Evolutionary conservation across 2,329 filamentous ascomycete species (phyloP), one percentile per base, ranked within the genome.

Genomic region (Arthroderma sp.): DNA sequence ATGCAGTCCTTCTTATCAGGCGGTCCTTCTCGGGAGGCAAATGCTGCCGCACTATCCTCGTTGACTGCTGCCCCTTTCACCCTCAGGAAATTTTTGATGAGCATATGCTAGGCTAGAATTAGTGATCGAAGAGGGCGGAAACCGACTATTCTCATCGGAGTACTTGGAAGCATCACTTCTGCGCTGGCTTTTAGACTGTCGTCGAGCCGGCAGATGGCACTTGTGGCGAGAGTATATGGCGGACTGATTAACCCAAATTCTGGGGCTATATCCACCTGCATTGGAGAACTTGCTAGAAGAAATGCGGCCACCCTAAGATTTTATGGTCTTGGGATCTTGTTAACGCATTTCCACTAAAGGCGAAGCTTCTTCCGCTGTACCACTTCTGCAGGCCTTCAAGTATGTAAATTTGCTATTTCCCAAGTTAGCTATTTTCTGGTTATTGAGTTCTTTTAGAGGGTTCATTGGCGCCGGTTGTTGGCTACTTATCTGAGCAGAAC

Each of bases 41-140:
- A 38, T 2, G 38, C 45, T 4, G 47, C 47, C 2, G 41, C 39
- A 11, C 37, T 46, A 3, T 32, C 44, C 22, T 44, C 42, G 8
- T 40, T 34, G n/a, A 36, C 42, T 10, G 47, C 44, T 11, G 10
- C 47, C 6, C 30, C 46, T 8, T 49, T 49, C 34, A 49, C 47
- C 28, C 47, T 49, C 29, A 41, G 47, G 29, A 44, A 49, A 29
- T 49, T 49, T 33, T 29, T 49, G 29, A 49, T 42, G 27, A 37
- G 29, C 8, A 37, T 47, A 2, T 22, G 10, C 11, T 49, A 44
- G 47, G 47, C 47, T 1, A 46, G 40, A 31, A 36, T 42, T 22
- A 49, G 47, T 30, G 47, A 49, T 40, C 30, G 34, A 5, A 42
- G 42, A 6, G 47, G 47, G 29, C 38, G 47, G 34, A 49, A 49